Conservation (phyloP, 768 basidiomycete genomes). For the Neoboletus magnificus region DNA sequence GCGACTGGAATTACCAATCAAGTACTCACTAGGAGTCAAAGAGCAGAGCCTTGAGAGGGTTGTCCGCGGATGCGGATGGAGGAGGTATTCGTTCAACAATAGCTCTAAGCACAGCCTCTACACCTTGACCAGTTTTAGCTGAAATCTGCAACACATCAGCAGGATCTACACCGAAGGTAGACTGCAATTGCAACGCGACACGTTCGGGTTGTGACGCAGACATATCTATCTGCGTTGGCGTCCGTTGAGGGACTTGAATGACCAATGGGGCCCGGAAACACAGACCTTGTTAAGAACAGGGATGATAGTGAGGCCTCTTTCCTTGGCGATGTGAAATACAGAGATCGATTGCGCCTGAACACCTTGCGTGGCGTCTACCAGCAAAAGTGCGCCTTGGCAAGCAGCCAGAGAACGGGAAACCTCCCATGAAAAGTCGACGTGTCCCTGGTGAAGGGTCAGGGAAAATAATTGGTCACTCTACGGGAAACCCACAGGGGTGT, state of each 20-base stretch:
- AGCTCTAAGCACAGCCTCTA: constrained; percentile 71
- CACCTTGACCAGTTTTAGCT: constrained; percentile 89
- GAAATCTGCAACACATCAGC: constrained; percentile 75
- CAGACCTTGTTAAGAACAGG: constrained; percentile 90
- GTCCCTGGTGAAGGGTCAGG: constrained; percentile 53
- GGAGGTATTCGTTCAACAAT: constrained; percentile 85
- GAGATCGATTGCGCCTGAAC: constrained; percentile 97
- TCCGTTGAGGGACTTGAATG: not conserved
- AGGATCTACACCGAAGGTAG: constrained; percentile 78
- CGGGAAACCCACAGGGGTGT: constrained; percentile 70
- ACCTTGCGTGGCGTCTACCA: constrained; percentile 97
- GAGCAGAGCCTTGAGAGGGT: constrained; percentile 76
- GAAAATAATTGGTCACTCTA: not conserved
- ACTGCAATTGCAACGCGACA: constrained; percentile 75
- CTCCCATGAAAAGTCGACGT: constrained; percentile 98
- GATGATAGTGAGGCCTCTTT: constrained; percentile 77
- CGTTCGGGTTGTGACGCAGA: constrained; percentile 83
- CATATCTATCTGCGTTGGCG: constrained; percentile 71
- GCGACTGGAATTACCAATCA: not conserved
- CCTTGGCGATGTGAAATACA: constrained; percentile 85
- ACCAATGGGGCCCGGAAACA: not conserved
- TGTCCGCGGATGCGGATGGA: constrained; percentile 52
- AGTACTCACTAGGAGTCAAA: constrained; percentile 85
- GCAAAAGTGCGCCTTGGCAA: constrained; percentile 81
- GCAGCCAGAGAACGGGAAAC: constrained; percentile 90